Conservation (phyloP, 148 eudicot species). For the Chenopodium suecicum region DNA sequence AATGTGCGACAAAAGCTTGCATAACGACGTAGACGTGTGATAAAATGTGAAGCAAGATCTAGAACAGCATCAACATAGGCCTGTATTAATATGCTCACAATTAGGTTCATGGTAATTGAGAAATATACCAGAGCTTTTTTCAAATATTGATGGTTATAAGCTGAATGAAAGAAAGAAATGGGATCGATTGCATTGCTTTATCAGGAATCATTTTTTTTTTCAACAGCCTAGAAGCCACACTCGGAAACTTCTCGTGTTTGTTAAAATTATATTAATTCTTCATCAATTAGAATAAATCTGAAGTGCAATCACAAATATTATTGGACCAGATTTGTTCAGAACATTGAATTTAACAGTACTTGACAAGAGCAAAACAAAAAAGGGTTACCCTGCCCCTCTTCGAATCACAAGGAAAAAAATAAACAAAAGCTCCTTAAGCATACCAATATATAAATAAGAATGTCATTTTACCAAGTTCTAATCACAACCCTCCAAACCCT, state of each 20-base stretch:
- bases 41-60: constrained; percentile 96
- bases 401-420: no score
- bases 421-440: no score
- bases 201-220: background rate
- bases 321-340: background rate
- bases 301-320: background rate
- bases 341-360: background rate
- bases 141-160: background rate
- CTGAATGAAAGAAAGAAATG: background rate
- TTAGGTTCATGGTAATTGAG: constrained; percentile 10
- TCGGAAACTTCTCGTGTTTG: background rate
- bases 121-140: background rate
- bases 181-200: background rate
- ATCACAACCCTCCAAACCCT: no score
- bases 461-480: no score
- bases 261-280: background rate
- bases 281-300: no score
- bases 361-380: no score
- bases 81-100: constrained; percentile 35
- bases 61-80: constrained; percentile 98
- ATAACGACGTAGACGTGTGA: constrained; percentile 94
- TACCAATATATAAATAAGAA: no score
- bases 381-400: no score
- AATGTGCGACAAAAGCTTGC: constrained; percentile 98
- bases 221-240: background rate